A percentile compares a stretch with the other conserved stretches of the same genome.
phyloP scores from a whole-genome alignment of 768 basidiomycete genomes.

The Sporobolomyces pararoseus region DNA sequence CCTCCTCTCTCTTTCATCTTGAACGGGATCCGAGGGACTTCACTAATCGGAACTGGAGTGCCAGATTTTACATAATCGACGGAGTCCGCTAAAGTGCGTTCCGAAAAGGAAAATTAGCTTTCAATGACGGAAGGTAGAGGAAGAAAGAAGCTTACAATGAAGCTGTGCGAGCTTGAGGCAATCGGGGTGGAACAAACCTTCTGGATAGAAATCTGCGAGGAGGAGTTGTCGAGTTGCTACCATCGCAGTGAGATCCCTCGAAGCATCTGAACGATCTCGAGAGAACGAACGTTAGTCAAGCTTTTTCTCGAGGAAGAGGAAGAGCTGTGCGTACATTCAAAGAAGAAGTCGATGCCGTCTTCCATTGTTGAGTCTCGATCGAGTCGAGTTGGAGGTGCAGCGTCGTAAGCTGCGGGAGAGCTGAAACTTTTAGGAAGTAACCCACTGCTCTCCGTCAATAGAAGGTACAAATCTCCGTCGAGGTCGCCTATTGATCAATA shows the following conservation, averaged over 20 bases:
- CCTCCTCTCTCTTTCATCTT: slow-evolving; percentile 12
- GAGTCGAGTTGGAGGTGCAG: neutral
- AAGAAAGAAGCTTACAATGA: slow-evolving; percentile 21
- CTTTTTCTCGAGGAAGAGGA: neutral
- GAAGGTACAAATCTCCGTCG: slow-evolving; percentile 34
- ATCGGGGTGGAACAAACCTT: slow-evolving; percentile 35
- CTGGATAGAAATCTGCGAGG: slow-evolving; percentile 40
- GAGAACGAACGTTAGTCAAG: neutral
- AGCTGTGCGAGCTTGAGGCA: slow-evolving; percentile 41
- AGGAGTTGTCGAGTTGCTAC: slow-evolving; percentile 39
- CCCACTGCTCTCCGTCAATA: slow-evolving; percentile 11
- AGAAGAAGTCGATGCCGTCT: slow-evolving; percentile 27
- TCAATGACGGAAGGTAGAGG: neutral
- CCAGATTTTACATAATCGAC: slow-evolving; percentile 27
- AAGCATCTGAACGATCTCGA: slow-evolving; percentile 14
- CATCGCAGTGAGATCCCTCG: slow-evolving; percentile 32
- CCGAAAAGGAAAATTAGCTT: neutral
- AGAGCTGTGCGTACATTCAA: slow-evolving; percentile 14
- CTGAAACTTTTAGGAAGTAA: neutral
- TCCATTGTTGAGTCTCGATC: neutral
- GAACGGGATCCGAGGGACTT: neutral
- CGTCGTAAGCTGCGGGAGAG: slow-evolving; percentile 12
- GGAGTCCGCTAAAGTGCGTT: slow-evolving; percentile 30
- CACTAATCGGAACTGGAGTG: neutral
- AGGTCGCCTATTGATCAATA: slow-evolving; percentile 13